Evolutionary conservation across 768 basidiomycete genomes (phyloP), one percentile per base, ranked within the genome.

Genomic region (Gautieria morchelliformis): DNA sequence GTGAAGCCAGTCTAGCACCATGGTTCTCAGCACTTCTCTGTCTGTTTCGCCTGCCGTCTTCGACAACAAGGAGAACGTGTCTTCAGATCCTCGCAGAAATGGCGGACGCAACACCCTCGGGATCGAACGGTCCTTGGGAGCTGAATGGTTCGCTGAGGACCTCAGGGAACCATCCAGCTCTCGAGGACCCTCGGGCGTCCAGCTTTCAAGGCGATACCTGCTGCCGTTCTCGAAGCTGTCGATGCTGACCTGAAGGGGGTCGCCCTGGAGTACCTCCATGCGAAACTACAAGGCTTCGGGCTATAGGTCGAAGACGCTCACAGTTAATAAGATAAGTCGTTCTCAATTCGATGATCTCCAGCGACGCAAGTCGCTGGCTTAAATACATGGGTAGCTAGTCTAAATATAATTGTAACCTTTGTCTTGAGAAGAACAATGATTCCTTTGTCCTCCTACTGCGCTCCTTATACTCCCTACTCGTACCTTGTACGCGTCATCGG

Each of bases 141-240:
- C n/a, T n/a, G n/a, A n/a, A n/a, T n/a, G n/a, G n/a, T n/a, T n/a
- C n/a, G n/a, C n/a, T n/a, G n/a, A n/a, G n/a, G n/a, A n/a, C n/a
- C n/a, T n/a, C 35, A 45, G 40, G 3, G 14, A 14, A 45, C 4
- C 20, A 30, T 61, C 32, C 33, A 30, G 27, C 80, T 89, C 22
- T 87, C 87, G 19, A 79, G 87, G 56, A 79, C 74, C 42, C 81
- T 90, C 52, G 73, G 78, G 33, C 79, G 85, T 12, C 86, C 88
- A 6, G 69, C 75, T 2, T 83, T 79, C 61, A 64, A 72, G 41
- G 80, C 82, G 58, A 76, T 87, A 42, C 74, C 80, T 32, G 71
- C 74, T 48, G 81, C 81, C 45, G 78, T 76, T 40, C 62, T 88
- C 37, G 63, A 67, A 3, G 76, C 83, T 15, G 70, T 80, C 57